Base-by-base conservation (phyloP, 2,329 filamentous ascomycete genomes). In the Tympanopsis confertula region DNA sequence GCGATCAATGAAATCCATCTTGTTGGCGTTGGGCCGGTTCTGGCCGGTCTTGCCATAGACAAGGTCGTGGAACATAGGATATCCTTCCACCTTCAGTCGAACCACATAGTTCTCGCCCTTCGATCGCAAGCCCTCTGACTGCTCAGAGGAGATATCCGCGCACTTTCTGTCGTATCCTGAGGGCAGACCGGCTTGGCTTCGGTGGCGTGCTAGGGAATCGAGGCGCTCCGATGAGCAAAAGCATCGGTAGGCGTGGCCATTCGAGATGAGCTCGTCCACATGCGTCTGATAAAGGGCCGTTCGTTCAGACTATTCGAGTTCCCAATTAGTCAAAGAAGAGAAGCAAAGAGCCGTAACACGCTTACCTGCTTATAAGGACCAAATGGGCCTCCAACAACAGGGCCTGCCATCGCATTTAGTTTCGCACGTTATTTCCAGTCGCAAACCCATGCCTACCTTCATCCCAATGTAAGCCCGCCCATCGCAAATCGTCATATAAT, bases 381-480 rank as follows among this genome's bases (percentile, higher is more conserved):
- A 51, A 82, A 83, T 0, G 78, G 75, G 1, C 91, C 89, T 24
- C 82, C 85, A 28, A 86, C 69, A 49, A 83, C 74, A 3, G 91
- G 91, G 3, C 88, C 81, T 83, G 44, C 30, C 20, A 12, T n/a
- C 19, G 35, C 30, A 45, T 35, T 48, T 38, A 41, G 44, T 15
- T 13, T 37, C 28, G 39, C 33, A 13, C 35, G 29, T 12, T 28
- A 17, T 20, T 18, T 29, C n/a, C 10, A 19, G 4, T 18, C 29
- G 18, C 30, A 13, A 28, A 5, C 30, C 19, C 18, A 20, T 18
- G 17, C 3, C 28, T 49, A 80, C 80, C 88, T 74, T 98, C 93
- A 58, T 95, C 88, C 89, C 89, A 98, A 38, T 81, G 65, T 20
- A 98, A 63, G 1, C 88, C 87, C 14, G 87, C 83, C 91, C 91